Percentiles rank a stretch among this genome's conserved stretches.
Evolutionary conservation across 805 yeast species (phyloP).

Genomic region (Diddensiella caesifluorescens): DNA sequence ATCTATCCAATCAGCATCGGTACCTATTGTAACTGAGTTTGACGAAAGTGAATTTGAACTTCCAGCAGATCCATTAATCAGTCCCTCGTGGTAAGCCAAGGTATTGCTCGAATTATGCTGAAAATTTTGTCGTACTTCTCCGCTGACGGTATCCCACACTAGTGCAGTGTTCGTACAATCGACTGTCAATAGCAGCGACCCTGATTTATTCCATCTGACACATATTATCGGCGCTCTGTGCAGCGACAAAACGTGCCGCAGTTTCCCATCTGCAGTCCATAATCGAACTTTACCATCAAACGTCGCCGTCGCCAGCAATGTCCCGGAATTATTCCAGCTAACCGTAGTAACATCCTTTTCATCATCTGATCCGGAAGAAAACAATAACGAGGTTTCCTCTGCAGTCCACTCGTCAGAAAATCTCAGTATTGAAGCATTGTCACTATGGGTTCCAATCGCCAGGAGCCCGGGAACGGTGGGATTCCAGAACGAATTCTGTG

Average conservation of each 20-base stretch:
- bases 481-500: slow-evolving; percentile 11
- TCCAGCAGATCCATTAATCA: slow-evolving; percentile 2
- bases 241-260: slow-evolving; percentile 47
- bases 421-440: slow-evolving; percentile 1
- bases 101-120: slow-evolving; percentile 8
- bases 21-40: slow-evolving; percentile 33
- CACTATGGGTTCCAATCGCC: slow-evolving; percentile 13
- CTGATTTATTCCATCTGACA: slow-evolving; percentile 56
- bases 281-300: slow-evolving; percentile 68
- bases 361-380: slow-evolving; percentile 14
- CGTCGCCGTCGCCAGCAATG: slow-evolving; percentile 55
- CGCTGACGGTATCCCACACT: slow-evolving; percentile 62
- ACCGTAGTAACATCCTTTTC: slow-evolving; percentile 26
- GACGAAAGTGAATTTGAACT: background rate
- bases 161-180: slow-evolving; percentile 52
- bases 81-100: background rate
- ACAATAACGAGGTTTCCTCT: slow-evolving; percentile 8
- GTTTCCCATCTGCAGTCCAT: slow-evolving; percentile 71
- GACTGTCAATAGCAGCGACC: slow-evolving; percentile 50
- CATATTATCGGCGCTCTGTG: slow-evolving; percentile 52
- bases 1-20: slow-evolving; percentile 71
- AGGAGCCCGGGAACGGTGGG: slow-evolving; percentile 6
- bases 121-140: slow-evolving; percentile 34
- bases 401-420: background rate
- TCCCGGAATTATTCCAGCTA: slow-evolving; percentile 67